A percentile compares a stretch with the other conserved stretches of the same genome.
Conservation (phyloP, 2,329 filamentous ascomycete species). For the Chaetomiaceae sp. region DNA sequence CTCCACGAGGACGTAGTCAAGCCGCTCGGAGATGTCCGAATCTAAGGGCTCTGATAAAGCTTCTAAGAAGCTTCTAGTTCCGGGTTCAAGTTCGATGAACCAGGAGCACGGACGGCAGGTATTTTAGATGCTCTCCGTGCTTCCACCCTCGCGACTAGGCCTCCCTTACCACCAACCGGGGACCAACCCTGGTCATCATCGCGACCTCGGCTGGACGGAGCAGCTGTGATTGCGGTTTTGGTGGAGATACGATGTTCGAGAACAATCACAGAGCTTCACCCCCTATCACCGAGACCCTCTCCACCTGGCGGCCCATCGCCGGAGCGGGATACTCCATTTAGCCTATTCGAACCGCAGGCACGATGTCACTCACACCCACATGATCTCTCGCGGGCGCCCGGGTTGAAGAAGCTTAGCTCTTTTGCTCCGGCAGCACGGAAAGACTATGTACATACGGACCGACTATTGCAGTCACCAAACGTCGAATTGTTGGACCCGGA, state of each 20-base stretch:
- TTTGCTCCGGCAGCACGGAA: neutral
- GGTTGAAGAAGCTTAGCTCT: conserved; percentile 3
- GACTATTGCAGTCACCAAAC: neutral
- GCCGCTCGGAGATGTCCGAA: conserved; percentile 35
- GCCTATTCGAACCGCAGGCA: conserved; percentile 14
- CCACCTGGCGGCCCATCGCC: neutral
- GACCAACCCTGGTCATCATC: neutral
- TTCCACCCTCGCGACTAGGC: neutral
- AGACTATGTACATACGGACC: neutral
- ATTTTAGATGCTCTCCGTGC: neutral
- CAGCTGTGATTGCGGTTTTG: neutral
- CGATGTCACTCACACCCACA: conserved; percentile 15
- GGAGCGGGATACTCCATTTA: conserved; percentile 16
- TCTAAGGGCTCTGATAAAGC: conserved; percentile 25
- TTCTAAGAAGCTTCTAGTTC: no score
- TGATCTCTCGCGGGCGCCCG: neutral
- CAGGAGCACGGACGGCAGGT: no score
- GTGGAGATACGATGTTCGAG: neutral
- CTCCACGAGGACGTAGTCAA: conserved; percentile 45
- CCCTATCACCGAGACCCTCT: neutral
- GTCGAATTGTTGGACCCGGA: neutral
- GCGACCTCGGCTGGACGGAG: conserved; percentile 1
- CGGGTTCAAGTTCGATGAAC: neutral
- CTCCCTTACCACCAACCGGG: conserved; percentile 1
- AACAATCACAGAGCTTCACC: neutral